These are phyloP conservation scores for Rhytidhysteron rufulum DNA, from an alignment of 2,329 filamentous ascomycete species.

Conservation along the genomic window DNA sequence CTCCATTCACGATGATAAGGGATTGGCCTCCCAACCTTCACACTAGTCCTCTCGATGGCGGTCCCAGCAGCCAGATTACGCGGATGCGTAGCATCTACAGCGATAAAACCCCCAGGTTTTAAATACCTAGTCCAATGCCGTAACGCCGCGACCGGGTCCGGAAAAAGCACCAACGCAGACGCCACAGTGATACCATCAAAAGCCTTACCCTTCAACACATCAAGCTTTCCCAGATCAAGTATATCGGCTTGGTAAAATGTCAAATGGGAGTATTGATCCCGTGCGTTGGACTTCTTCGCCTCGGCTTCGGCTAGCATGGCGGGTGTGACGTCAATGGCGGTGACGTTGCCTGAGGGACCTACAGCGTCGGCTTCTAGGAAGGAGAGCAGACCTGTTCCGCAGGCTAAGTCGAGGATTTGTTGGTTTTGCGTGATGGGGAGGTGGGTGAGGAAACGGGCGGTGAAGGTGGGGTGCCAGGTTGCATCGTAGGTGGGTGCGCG, in stretches of 20 bases:
- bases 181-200: conserved; percentile 38
- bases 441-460: conserved; percentile 33
- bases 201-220: conserved; percentile 16
- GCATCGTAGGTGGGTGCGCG: conserved; percentile 36
- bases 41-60: conserved; percentile 34
- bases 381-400: conserved; percentile 43
- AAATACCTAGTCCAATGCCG: conserved; percentile 36
- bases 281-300: conserved; percentile 22
- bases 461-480: conserved; percentile 40
- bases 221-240: conserved; percentile 27
- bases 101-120: conserved; percentile 38
- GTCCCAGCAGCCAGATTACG: conserved; percentile 34
- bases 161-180: conserved; percentile 40
- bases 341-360: conserved; percentile 33
- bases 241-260: conserved; percentile 35
- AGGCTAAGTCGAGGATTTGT: conserved; percentile 44
- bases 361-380: conserved; percentile 38
- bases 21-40: conserved; percentile 26
- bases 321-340: conserved; percentile 40
- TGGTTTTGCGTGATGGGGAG: conserved; percentile 33
- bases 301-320: conserved; percentile 39
- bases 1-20: conserved; percentile 37
- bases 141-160: conserved; percentile 34
- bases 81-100: conserved; percentile 38
- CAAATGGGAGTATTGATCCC: conserved; percentile 28